Evolutionary conservation across 331 rosid species (phyloP), one percentile per base, ranked within the genome.

Genomic region (Malus hybrid): DNA sequence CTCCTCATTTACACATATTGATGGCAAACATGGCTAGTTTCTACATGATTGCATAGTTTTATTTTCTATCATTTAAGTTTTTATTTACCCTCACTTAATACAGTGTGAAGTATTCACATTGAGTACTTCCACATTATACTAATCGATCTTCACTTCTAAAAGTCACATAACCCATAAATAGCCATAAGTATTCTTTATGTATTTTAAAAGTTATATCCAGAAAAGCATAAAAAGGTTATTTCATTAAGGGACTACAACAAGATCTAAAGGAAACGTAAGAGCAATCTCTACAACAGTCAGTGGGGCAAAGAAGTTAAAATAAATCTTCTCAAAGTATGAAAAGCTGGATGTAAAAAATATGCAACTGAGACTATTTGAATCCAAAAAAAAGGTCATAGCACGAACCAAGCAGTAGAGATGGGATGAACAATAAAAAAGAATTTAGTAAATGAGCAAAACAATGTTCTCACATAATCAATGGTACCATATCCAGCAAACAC

Each of bases 401-500:
- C 3, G 6, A 73, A 34, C 11, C 15, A n/a, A 5, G 14, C 18
- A 44, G 19, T 16, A n/a, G 15, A 57, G 13, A 71, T 36, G 50
- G 56, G 18, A 33, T 13, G 67, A 22, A 46, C 31, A 36, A 22
- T 60, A 36, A 36, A 34, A 57, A 15, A 32, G 5, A 68, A 20
- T 20, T 44, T 39, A 24, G 60, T 24, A 9, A 3, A 57, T 12
- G 1, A 61, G 69, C 69, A 27, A 42, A 1, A 42, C 16, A 64
- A 69, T 56, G 69, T 60, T 66, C 92, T 88, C 79, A 94, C 98
- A 78, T 83, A 78, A 66, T 86, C 84, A 78, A 94, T 84, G 39
- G 85, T 22, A 54, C 89, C 93, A 44, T 91, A 90, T 81, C 97
- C 97, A 7, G 90, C 86, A 81, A 94, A 90, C 4, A 94, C 97